Conservation (phyloP, 73 alveolate genomes). For the Uronychia setigera region DNA sequence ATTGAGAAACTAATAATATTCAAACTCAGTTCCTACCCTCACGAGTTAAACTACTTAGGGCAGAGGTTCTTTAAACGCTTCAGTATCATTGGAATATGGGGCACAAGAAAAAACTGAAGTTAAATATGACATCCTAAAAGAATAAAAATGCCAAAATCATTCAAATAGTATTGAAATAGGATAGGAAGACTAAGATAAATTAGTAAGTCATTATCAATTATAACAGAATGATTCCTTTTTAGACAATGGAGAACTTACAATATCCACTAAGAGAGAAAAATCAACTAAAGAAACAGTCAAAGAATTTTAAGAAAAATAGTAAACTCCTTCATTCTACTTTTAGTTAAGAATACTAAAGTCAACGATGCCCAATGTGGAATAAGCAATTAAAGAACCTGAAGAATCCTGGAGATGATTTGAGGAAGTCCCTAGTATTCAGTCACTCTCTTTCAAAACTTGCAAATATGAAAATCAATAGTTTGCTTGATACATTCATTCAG, state of each 20-base stretch:
- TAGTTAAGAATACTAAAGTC: neutral
- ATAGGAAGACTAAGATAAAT: neutral
- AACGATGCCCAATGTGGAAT: neutral
- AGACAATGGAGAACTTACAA: neutral
- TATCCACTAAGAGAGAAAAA: neutral
- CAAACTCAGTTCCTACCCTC: no score
- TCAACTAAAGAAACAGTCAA: neutral
- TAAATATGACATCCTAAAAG: no score
- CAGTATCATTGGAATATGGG: no score
- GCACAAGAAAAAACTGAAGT: no score
- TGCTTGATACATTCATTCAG: neutral
- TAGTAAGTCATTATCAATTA: neutral
- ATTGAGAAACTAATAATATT: no score
- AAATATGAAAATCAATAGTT: neutral
- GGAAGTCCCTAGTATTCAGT: neutral
- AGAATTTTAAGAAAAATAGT: neutral
- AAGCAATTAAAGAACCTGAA: neutral
- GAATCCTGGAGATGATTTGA: neutral
- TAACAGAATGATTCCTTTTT: neutral
- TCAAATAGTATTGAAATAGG: neutral
- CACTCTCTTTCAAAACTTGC: neutral
- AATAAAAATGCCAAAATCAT: no score
- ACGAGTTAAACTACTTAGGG: no score
- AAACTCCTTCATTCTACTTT: neutral
- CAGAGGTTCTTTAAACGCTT: no score